Evolutionary conservation across 2,329 filamentous ascomycete genomes (phyloP).

Genomic region (Nothomitra cinnamomea): DNA sequence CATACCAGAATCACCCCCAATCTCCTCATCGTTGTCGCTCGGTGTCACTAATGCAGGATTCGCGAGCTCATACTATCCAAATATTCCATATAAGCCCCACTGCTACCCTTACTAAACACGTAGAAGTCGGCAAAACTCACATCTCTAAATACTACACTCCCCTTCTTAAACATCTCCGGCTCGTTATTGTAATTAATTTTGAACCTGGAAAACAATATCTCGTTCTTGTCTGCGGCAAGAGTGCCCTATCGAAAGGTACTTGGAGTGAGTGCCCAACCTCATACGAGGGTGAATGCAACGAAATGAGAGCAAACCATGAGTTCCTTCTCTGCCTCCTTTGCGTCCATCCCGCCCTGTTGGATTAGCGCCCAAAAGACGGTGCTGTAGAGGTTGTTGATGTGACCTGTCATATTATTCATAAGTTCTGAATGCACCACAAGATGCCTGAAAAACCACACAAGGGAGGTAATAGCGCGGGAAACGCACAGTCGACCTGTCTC

Average conservation of each 20-base stretch:
- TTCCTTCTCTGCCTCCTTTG: conserved; percentile 62
- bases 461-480: background rate
- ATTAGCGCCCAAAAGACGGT: conserved; percentile 91
- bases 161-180: conserved; percentile 80
- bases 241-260: conserved; percentile 56
- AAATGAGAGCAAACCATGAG: conserved; percentile 40
- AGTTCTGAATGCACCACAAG: background rate
- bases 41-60: background rate
- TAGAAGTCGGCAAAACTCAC: conserved; percentile 27
- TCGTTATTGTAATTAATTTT: conserved; percentile 97
- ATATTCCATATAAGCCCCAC: background rate
- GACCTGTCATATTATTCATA: conserved; percentile 35
- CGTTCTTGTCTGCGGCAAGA: conserved; percentile 76
- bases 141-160: conserved; percentile 75
- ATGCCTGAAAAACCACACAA: background rate
- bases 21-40: background rate
- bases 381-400: conserved; percentile 98
- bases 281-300: background rate
- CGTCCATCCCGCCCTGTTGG: conserved; percentile 55
- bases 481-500: conserved; percentile 86
- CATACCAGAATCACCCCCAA: background rate
- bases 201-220: conserved; percentile 80
- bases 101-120: too few relatives aligned
- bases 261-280: conserved; percentile 4
- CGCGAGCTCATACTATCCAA: conserved; percentile 2